A percentile compares a stretch with the other conserved stretches of the same genome.
phyloP scores from a whole-genome alignment of 345 rosid species.

The Dimocarpus longan region DNA sequence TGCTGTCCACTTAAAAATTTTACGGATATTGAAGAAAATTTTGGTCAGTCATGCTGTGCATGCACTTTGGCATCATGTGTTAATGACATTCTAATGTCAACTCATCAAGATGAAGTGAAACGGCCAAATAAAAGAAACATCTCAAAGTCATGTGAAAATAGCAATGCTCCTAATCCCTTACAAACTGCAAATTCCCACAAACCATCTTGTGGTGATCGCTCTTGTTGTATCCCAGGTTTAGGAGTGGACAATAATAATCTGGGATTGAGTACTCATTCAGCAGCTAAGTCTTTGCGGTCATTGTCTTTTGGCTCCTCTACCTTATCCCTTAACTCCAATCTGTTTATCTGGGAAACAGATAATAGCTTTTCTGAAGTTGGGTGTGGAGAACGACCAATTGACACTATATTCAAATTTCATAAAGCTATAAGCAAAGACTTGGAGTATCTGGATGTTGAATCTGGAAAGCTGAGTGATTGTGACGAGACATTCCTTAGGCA shows the following conservation, averaged over 20 bases:
- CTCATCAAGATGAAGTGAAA: conserved; percentile 36
- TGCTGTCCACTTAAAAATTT: conserved; percentile 58
- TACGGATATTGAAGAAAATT: conserved; percentile 58
- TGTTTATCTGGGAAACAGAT: conserved; percentile 82
- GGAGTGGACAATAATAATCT: conserved; percentile 69
- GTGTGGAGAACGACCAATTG: conserved; percentile 69
- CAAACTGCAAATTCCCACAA: conserved; percentile 34
- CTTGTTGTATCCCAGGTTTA: conserved; percentile 86
- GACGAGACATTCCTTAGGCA: conserved; percentile 71
- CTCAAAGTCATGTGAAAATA: conserved; percentile 36
- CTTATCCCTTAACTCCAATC: conserved; percentile 84
- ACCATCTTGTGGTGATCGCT: conserved; percentile 45
- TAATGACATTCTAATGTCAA: conserved; percentile 24
- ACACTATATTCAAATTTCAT: conserved; percentile 88
- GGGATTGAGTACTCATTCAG: conserved; percentile 67
- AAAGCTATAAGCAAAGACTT: conserved; percentile 90
- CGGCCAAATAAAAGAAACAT: conserved; percentile 54
- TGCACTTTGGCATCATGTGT: conserved; percentile 41
- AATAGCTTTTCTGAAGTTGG: conserved; percentile 47
- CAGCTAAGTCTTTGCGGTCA: conserved; percentile 73
- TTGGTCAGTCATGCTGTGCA: conserved; percentile 45
- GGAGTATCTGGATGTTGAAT: conserved; percentile 86
- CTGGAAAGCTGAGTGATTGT: conserved; percentile 76
- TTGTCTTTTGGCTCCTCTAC: conserved; percentile 64
- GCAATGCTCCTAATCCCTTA: conserved; percentile 25